phyloP scores from a whole-genome alignment of 768 basidiomycete genomes.

The Termitomyces sp. region DNA sequence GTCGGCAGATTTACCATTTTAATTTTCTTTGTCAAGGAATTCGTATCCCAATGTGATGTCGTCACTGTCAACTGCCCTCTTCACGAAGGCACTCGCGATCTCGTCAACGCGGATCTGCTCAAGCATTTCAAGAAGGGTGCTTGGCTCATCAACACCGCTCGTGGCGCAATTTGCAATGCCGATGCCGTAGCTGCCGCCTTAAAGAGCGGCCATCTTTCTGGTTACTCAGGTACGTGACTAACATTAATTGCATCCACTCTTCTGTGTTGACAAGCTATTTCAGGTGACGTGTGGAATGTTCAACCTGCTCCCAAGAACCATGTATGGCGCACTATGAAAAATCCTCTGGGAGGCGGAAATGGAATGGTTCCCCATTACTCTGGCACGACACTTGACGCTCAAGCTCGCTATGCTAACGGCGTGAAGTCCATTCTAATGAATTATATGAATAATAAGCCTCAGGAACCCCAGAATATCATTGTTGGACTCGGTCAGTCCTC shows the following conservation, averaged over 20 bases:
- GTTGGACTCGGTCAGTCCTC: constrained; percentile 53
- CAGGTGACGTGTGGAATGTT: constrained; percentile 77
- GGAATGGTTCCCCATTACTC: constrained; percentile 88
- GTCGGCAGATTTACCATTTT: neutral
- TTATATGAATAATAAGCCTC: constrained; percentile 57
- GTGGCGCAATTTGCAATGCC: constrained; percentile 86
- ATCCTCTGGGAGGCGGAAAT: constrained; percentile 80
- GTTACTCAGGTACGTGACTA: constrained; percentile 36
- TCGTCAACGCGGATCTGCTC: constrained; percentile 78
- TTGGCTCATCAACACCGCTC: constrained; percentile 91
- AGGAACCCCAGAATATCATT: constrained; percentile 80
- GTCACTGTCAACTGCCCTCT: constrained; percentile 87
- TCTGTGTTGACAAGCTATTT: neutral
- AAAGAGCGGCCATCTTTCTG: constrained; percentile 68
- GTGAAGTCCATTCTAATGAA: constrained; percentile 66
- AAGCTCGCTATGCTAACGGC: constrained; percentile 78
- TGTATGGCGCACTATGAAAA: constrained; percentile 79
- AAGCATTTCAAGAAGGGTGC: constrained; percentile 89
- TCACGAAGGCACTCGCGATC: constrained; percentile 77
- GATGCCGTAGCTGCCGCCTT: constrained; percentile 76
- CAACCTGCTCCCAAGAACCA: constrained; percentile 88
- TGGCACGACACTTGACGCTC: constrained; percentile 87
- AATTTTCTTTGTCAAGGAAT: constrained; percentile 16
- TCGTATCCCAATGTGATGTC: constrained; percentile 57
- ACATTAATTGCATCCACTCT: too few species aligned